Conservation (phyloP, 352 stramenopile species). For the Blastocystis sp. region DNA sequence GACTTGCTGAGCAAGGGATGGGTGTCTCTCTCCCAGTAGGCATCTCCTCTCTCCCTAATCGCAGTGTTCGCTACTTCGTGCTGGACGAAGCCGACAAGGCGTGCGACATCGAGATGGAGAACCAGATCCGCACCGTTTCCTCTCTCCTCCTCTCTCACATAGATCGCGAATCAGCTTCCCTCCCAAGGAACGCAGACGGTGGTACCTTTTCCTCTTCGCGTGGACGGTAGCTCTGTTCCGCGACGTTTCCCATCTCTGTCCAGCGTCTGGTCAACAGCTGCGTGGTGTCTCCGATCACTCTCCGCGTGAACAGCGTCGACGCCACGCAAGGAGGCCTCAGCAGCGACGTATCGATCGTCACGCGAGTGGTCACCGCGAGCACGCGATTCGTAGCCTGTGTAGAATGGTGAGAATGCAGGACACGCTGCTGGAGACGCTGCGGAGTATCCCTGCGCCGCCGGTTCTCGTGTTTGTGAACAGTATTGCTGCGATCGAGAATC, state of each 20-base stretch:
- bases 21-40: not conserved
- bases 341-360: not conserved
- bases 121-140: slow-evolving; percentile 13
- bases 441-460: not conserved
- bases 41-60: not conserved
- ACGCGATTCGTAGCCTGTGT: not conserved
- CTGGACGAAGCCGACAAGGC: slow-evolving; percentile 44
- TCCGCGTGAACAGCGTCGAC: not conserved
- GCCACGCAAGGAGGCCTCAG: not conserved
- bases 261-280: slow-evolving; percentile 45
- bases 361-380: not conserved
- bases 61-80: not conserved
- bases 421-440: not conserved
- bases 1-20: not conserved
- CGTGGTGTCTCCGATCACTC: not conserved
- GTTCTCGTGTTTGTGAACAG: slow-evolving; percentile 43
- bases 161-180: slow-evolving; percentile 29
- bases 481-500: slow-evolving; percentile 33
- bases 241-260: slow-evolving; percentile 27
- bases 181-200: not conserved
- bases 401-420: not conserved
- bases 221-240: not conserved
- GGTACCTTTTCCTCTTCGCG: not conserved
- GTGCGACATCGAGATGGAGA: slow-evolving; percentile 36
- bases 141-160: not conserved